Percentiles rank a stretch among this genome's conserved stretches.
Conservation (phyloP, 2,329 filamentous ascomycete species). For the Pseudopyricularia cyperi region DNA sequence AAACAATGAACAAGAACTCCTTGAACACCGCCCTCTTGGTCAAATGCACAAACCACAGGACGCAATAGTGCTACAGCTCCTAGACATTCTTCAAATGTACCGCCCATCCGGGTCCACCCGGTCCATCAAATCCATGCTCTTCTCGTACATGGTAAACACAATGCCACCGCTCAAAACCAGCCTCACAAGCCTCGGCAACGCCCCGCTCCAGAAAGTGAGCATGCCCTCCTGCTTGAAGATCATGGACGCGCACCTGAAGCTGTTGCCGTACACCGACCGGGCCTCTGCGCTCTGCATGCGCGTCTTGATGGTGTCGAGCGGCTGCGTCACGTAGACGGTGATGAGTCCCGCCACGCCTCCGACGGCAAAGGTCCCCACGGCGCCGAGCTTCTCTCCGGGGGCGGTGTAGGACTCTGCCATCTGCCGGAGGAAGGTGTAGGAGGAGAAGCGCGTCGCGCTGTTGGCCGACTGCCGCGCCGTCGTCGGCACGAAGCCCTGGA, state of each 20-base stretch:
- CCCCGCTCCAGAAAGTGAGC: slow-evolving; percentile 87
- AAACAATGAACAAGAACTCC: background rate
- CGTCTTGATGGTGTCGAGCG: slow-evolving; percentile 90
- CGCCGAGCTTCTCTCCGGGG: slow-evolving; percentile 87
- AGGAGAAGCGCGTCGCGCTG: slow-evolving; percentile 79
- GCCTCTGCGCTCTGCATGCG: slow-evolving; percentile 95
- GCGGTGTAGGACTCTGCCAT: slow-evolving; percentile 83
- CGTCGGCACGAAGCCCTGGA: slow-evolving; percentile 92
- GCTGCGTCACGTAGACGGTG: slow-evolving; percentile 68
- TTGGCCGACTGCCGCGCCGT: slow-evolving; percentile 93
- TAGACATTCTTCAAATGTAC: slow-evolving; percentile 48
- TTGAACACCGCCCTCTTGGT: background rate
- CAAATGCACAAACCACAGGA: too few relatives aligned
- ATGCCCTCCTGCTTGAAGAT: slow-evolving; percentile 86
- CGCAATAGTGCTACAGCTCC: background rate
- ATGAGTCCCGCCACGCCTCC: slow-evolving; percentile 81
- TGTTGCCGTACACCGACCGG: slow-evolving; percentile 69
- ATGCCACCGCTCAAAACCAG: slow-evolving; percentile 89
- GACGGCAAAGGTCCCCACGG: slow-evolving; percentile 77
- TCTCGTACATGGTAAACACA: slow-evolving; percentile 98
- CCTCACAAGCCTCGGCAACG: slow-evolving; percentile 70
- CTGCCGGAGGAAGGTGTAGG: slow-evolving; percentile 84
- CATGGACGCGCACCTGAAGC: slow-evolving; percentile 64
- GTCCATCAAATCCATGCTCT: slow-evolving; percentile 82
- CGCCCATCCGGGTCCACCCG: slow-evolving; percentile 67